Base-by-base conservation (phyloP, 805 yeast genomes). In the Saccharomycopsis fodiens region DNA sequence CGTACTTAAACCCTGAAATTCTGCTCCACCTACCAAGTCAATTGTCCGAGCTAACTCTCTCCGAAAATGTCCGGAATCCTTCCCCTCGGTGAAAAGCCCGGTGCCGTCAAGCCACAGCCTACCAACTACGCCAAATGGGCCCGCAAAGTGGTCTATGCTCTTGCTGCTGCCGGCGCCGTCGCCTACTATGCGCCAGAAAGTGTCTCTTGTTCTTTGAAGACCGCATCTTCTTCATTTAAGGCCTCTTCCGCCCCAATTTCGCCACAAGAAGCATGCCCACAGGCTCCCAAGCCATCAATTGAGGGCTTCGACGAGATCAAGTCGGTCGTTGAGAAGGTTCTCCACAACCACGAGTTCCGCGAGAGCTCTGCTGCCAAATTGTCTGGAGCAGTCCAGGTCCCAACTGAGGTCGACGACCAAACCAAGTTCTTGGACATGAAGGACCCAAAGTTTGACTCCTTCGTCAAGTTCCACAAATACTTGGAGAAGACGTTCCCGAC, bases 341-440 rank as follows among this genome's bases (percentile, higher is more conserved):
- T 64, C 22, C 44, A 55, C 22, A 72, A 66, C 47, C 63, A 64
- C 12, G 41, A 44, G 1, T 74, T 63, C 54, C 63, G 67, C 45
- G 56, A 64, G 34, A 54, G 54, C 20, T 69, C 82, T 0, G 70
- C 72, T 16, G 56, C 55, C 8, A 73, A 68, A 52, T 65, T 79
- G 46, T 61, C 74, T 6, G 78, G 74, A 3, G 85, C 91, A 1
- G 72, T 85, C 19, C 70, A 70, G 55, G 69, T 83, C 47, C 79
- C 80, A 35, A 83, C 94, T 1, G 79, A 75, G 50, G 69, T 78
- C 13, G 70, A 61, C 50, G 95, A 86, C 57, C 71, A 69, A 19
- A 64, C 60, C 44, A 64, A 67, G 50, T 61, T 59, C n/a, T 62
- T 66, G 10, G 76, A 77, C 4, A 68, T 60, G n/a, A 73, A 73